Percentiles rank a stretch among this genome's conserved stretches.
These are phyloP conservation scores for Raffaelea deltoideospora DNA, from an alignment of 2,329 filamentous ascomycete species.

Conservation along the genomic window DNA sequence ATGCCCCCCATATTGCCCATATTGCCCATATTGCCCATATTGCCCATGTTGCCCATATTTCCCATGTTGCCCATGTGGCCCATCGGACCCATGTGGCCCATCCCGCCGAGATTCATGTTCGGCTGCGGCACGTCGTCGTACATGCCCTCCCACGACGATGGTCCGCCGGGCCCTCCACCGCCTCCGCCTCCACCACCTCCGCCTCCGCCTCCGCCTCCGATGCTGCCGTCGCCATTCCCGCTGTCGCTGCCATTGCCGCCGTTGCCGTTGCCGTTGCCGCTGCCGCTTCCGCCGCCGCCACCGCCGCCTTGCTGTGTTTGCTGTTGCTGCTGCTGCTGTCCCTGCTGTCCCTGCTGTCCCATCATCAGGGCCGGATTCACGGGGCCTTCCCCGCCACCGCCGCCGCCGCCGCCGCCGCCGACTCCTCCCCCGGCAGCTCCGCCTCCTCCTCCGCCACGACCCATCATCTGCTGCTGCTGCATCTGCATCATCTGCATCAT, in stretches of 20 bases:
- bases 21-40: too few relatives aligned
- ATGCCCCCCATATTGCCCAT: too few relatives aligned
- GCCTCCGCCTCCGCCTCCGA: conserved; percentile 15
- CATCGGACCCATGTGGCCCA: conserved; percentile 19
- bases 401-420: conserved; percentile 11
- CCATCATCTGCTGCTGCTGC: conserved; percentile 32
- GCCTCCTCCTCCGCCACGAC: conserved; percentile 18
- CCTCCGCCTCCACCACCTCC: conserved; percentile 28
- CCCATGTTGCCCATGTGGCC: conserved; percentile 26
- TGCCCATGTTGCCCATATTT: conserved; percentile 24
- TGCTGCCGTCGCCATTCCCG: conserved; percentile 7
- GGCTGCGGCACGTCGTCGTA: conserved; percentile 91
- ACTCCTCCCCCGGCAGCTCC: conserved; percentile 11
- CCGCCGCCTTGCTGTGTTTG: conserved; percentile 3
- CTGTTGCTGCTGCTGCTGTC: conserved; percentile 18
- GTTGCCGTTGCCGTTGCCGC: neutral
- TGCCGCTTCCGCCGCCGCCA: neutral
- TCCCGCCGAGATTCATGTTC: conserved; percentile 37
- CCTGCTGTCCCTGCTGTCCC: conserved; percentile 35
- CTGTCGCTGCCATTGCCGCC: conserved; percentile 8
- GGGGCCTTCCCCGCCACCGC: conserved; percentile 20
- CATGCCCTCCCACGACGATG: conserved; percentile 95
- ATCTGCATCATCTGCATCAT: conserved; percentile 68
- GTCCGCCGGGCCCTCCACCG: conserved; percentile 27
- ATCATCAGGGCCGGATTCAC: conserved; percentile 41